Conservation (phyloP, 768 basidiomycete species). For the Tulasnella sp. region DNA sequence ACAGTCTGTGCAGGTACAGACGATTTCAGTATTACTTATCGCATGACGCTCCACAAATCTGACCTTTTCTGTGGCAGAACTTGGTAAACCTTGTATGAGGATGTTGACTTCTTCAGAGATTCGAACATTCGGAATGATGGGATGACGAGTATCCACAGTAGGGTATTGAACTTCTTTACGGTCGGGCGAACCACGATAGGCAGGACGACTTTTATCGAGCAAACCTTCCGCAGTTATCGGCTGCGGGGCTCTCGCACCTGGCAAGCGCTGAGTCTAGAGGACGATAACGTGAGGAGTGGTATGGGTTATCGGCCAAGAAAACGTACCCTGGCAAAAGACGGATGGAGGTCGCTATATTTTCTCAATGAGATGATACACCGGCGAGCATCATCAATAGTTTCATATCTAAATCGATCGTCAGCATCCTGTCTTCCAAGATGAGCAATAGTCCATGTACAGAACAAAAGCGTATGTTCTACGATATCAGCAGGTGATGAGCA, state of each 20-base stretch:
- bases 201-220: conserved; percentile 13
- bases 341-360: conserved; percentile 65
- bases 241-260: not conserved
- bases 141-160: not conserved
- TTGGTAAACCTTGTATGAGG: conserved; percentile 12
- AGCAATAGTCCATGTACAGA: conserved; percentile 45
- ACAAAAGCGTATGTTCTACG: conserved; percentile 50
- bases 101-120: conserved; percentile 3
- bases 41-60: not conserved
- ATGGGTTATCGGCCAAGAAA: no score
- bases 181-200: conserved; percentile 4
- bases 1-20: not conserved
- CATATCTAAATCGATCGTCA: conserved; percentile 40
- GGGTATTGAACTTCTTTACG: no score
- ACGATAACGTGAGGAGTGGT: no score
- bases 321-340: conserved; percentile 71
- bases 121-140: no score
- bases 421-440: not conserved
- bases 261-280: conserved; percentile 11
- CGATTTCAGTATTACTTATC: not conserved
- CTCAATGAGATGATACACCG: conserved; percentile 60
- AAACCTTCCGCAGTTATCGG: conserved; percentile 7
- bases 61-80: not conserved
- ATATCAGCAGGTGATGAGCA: conserved; percentile 41
- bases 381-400: conserved; percentile 51